Evolutionary conservation across 371 early-diverging fungal species (phyloP), one percentile per base, ranked within the genome.

Genomic region (Lichtheimia ornata): DNA sequence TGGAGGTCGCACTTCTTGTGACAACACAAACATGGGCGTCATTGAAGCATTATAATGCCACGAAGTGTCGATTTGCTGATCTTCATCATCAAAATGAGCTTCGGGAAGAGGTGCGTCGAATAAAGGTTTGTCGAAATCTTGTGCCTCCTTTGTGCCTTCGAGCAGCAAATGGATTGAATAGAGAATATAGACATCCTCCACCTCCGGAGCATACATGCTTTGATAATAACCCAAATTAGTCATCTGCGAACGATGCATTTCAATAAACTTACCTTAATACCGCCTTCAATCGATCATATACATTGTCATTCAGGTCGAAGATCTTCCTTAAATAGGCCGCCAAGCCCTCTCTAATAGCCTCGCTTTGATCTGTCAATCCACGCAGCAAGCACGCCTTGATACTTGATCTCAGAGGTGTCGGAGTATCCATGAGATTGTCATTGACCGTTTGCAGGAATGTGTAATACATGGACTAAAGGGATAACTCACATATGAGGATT

Each of bases 11-110:
- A 14, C 27, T 4, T 75, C 62, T 52, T 88, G 88, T 0, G 84
- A 81, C 2, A 77, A 68, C 0, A 85, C 84, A 74, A 90, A 93
- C 13, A 91, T 63, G 0, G 91, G 93, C 5, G 82, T 76, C 90
- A 92, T 89, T 0, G 87, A 80, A 0, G 77, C 62, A 28, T 75
- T 86, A 44, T 65, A 63, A 24, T 72, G 72, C 88, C 88, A 88
- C 0, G 85, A 80, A 18, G 84, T 84, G 71, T 88, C 79, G 20
- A 90, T 83, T 3, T 68, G 67, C 27, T 85, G 79, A 43, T 74
- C 74, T 3, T 67, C 50, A 0, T 70, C 76, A 51, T 73, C 81
- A 67, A 89, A 90, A 14, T 64, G 78, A 1, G 87, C 88, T 42
- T 86, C 82, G 0, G 89, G 86, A 2, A 91, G 72, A 2, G 85